A percentile compares a stretch with the other conserved stretches of the same genome.
phyloP scores from a whole-genome alignment of 2,329 filamentous ascomycete species.

The Claviceps monticola region DNA sequence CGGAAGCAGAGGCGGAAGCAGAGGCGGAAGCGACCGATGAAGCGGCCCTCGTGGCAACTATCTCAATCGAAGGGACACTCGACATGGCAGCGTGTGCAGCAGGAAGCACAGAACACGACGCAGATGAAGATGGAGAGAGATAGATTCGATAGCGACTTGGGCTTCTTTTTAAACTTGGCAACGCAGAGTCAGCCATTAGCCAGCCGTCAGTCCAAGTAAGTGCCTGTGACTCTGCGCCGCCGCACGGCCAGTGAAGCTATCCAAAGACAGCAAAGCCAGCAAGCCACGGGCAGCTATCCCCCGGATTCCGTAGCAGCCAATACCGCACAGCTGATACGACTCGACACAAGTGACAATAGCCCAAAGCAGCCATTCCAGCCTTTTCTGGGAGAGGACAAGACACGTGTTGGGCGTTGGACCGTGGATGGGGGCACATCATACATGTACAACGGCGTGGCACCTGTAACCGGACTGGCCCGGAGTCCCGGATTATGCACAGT shows the following conservation, averaged over 20 bases:
- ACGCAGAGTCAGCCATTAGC: not conserved
- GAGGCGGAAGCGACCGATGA: slow-evolving; percentile 16
- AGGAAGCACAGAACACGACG: not conserved
- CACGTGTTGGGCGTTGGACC: no score
- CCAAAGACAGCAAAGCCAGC: not conserved
- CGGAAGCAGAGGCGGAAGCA: slow-evolving; percentile 12
- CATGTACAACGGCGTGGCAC: no score
- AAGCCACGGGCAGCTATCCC: not conserved
- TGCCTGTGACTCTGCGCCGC: not conserved
- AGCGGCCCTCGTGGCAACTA: slow-evolving; percentile 12
- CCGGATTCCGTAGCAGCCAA: no score
- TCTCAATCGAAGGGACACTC: slow-evolving; percentile 5
- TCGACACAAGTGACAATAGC: no score
- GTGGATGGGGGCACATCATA: no score
- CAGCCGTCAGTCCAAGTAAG: not conserved
- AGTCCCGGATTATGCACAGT: no score
- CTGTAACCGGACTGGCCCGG: no score
- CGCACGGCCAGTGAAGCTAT: not conserved
- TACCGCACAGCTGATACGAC: no score
- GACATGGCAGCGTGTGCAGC: slow-evolving; percentile 3
- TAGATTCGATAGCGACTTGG: no score
- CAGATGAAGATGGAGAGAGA: not conserved
- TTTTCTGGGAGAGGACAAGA: no score
- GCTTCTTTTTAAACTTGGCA: no score
- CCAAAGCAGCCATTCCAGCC: no score